These are phyloP conservation scores for Lantana camara DNA, from an alignment of 257 asterid genomes.

Conservation along the genomic window DNA sequence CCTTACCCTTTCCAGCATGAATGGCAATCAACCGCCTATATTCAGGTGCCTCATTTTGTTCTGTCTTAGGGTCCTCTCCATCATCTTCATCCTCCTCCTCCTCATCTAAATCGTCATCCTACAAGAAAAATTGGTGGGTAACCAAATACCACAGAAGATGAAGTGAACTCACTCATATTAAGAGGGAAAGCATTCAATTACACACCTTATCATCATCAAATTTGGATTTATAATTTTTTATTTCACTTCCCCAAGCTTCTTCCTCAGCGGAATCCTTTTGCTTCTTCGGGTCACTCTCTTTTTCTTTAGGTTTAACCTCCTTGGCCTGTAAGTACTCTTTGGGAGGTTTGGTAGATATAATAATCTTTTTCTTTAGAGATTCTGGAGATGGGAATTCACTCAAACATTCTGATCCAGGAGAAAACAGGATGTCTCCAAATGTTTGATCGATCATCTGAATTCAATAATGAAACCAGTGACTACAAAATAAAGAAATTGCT, in stretches of 20 bases:
- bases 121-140: constrained; percentile 15
- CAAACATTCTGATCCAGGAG: constrained; percentile 51
- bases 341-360: constrained; percentile 73
- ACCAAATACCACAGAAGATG: constrained; percentile 8
- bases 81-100: constrained; percentile 48
- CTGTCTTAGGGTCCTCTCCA: constrained; percentile 41
- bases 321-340: constrained; percentile 62
- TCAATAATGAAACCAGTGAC: constrained; percentile 25
- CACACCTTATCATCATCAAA: constrained; percentile 39
- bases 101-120: constrained; percentile 45
- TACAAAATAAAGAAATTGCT: constrained; percentile 16
- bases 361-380: constrained; percentile 51
- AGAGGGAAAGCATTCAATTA: constrained; percentile 18
- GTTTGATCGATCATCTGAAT: constrained; percentile 59
- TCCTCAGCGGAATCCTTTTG: constrained; percentile 34
- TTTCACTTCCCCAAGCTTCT: constrained; percentile 61
- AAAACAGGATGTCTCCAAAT: constrained; percentile 57
- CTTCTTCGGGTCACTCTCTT: constrained; percentile 38
- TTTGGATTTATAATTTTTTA: constrained; percentile 33
- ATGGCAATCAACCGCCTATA: constrained; percentile 82
- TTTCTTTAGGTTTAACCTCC: constrained; percentile 38
- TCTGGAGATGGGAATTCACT: constrained; percentile 61
- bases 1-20: constrained; percentile 88
- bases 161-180: constrained; percentile 15
- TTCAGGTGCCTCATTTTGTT: constrained; percentile 45